Percentiles rank a stretch among this genome's conserved stretches.
Evolutionary conservation across 805 yeast genomes (phyloP).

Genomic region (Ogataea zsoltii): DNA sequence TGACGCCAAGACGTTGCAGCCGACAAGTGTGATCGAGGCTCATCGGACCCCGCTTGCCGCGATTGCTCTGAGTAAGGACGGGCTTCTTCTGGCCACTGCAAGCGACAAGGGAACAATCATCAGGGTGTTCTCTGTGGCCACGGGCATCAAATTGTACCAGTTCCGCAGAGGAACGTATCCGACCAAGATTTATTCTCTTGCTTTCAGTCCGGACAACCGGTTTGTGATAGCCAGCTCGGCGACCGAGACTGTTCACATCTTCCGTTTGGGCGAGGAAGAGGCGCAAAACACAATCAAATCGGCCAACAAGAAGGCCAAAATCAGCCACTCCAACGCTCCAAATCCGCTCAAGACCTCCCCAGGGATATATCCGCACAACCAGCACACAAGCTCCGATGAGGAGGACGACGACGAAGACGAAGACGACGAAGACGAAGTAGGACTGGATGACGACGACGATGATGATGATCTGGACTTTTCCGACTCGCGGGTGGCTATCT

Average conservation of each 20-base stretch:
- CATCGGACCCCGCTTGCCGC: slow-evolving; percentile 81
- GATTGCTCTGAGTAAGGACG: slow-evolving; percentile 71
- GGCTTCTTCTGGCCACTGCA: slow-evolving; percentile 84
- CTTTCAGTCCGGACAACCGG: slow-evolving; percentile 73
- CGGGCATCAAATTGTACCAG: slow-evolving; percentile 71
- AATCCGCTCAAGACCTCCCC: slow-evolving; percentile 24
- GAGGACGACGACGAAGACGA: slow-evolving; percentile 38
- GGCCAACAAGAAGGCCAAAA: slow-evolving; percentile 17
- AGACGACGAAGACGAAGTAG: slow-evolving; percentile 28
- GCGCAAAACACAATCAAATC: slow-evolving; percentile 33
- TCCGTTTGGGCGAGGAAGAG: slow-evolving; percentile 61
- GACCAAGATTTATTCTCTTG: slow-evolving; percentile 77
- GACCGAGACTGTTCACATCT: slow-evolving; percentile 91
- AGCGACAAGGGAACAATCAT: slow-evolving; percentile 90
- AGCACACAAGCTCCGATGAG: slow-evolving; percentile 33
- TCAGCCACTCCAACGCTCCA: slow-evolving; percentile 16
- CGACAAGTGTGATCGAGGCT: slow-evolving; percentile 84
- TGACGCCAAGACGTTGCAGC: slow-evolving; percentile 74
- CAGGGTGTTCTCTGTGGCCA: slow-evolving; percentile 74
- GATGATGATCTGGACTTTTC: slow-evolving; percentile 19
- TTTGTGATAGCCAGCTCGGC: slow-evolving; percentile 84
- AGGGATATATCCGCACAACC: slow-evolving; percentile 23
- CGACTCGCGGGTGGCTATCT: slow-evolving; percentile 18
- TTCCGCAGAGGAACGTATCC: slow-evolving; percentile 90
- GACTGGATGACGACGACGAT: slow-evolving; percentile 18